Conservation (phyloP, 2,329 filamentous ascomycete species). For the Diaporthe velutina region DNA sequence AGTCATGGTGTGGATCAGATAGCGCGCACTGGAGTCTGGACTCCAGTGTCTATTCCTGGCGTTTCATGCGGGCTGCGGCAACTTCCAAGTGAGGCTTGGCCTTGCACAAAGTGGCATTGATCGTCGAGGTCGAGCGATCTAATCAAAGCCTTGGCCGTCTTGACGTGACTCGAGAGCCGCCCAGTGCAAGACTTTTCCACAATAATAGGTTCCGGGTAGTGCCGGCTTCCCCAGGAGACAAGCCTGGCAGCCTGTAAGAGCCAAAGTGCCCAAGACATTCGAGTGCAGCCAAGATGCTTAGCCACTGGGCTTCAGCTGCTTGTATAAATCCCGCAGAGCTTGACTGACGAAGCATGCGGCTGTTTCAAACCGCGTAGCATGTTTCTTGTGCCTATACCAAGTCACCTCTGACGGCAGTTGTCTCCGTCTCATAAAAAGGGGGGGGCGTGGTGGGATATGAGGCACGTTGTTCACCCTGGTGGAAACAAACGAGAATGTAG, state of each 20-base stretch:
- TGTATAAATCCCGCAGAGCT: slow-evolving; percentile 27
- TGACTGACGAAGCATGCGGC: slow-evolving; percentile 15
- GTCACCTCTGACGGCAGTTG: slow-evolving; percentile 5
- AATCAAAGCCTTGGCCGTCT: slow-evolving; percentile 26
- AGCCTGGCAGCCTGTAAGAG: slow-evolving; percentile 11
- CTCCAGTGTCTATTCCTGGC: slow-evolving; percentile 9
- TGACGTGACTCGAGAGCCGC: slow-evolving; percentile 13
- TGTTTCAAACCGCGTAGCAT: slow-evolving; percentile 17
- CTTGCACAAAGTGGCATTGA: slow-evolving; percentile 14
- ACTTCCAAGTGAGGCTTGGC: slow-evolving; percentile 20
- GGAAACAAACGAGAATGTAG: neutral
- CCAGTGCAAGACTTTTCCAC: slow-evolving; percentile 2
- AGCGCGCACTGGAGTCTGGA: slow-evolving; percentile 1
- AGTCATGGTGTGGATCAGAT: slow-evolving; percentile 9
- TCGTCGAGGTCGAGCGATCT: slow-evolving; percentile 12
- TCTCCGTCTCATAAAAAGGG: neutral
- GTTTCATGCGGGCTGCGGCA: slow-evolving; percentile 22
- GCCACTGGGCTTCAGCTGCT: slow-evolving; percentile 26
- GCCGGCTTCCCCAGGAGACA: slow-evolving; percentile 7
- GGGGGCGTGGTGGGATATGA: neutral
- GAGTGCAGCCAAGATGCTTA: slow-evolving; percentile 26
- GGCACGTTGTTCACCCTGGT: neutral
- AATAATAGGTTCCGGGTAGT: slow-evolving; percentile 15
- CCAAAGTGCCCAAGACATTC: slow-evolving; percentile 15
- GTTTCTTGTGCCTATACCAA: slow-evolving; percentile 16